These are phyloP conservation scores for Scheffersomyces insectosa DNA, from an alignment of 1,139 yeast genomes.

Conservation along the genomic window DNA sequence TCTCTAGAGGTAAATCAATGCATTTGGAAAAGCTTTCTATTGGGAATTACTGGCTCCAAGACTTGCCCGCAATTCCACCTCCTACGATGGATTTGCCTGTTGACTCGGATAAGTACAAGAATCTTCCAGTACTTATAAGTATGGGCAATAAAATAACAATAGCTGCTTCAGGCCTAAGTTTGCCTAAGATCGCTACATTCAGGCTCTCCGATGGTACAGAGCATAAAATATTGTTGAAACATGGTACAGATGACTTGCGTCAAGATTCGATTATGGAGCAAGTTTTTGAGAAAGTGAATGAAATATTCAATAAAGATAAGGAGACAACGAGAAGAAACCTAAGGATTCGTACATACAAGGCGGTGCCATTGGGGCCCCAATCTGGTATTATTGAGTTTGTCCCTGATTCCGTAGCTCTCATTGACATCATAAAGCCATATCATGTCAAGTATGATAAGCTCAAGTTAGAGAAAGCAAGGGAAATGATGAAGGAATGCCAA, in stretches of 20 bases:
- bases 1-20: conserved; percentile 34
- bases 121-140: conserved; percentile 48
- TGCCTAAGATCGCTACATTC: conserved; percentile 75
- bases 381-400: conserved; percentile 94
- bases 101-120: conserved; percentile 43
- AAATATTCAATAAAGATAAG: conserved; percentile 57
- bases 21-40: conserved; percentile 34
- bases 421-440: conserved; percentile 63
- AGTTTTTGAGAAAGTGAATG: conserved; percentile 84
- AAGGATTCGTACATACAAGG: conserved; percentile 79
- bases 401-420: conserved; percentile 68
- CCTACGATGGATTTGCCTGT: conserved; percentile 60
- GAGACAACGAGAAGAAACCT: conserved; percentile 59
- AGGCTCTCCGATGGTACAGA: conserved; percentile 55
- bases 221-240: conserved; percentile 68
- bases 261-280: conserved; percentile 99
- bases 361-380: conserved; percentile 83
- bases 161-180: conserved; percentile 81
- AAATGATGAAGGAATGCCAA: conserved; percentile 61
- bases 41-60: conserved; percentile 60
- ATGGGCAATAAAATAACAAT: conserved; percentile 51
- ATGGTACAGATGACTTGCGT: conserved; percentile 86
- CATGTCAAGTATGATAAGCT: conserved; percentile 53
- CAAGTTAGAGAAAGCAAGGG: conserved; percentile 59
- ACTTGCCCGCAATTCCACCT: conserved; percentile 60